Evolutionary conservation across 2,329 filamentous ascomycete species (phyloP), one percentile per base, ranked within the genome.

Genomic region (Aspergillus sp.): DNA sequence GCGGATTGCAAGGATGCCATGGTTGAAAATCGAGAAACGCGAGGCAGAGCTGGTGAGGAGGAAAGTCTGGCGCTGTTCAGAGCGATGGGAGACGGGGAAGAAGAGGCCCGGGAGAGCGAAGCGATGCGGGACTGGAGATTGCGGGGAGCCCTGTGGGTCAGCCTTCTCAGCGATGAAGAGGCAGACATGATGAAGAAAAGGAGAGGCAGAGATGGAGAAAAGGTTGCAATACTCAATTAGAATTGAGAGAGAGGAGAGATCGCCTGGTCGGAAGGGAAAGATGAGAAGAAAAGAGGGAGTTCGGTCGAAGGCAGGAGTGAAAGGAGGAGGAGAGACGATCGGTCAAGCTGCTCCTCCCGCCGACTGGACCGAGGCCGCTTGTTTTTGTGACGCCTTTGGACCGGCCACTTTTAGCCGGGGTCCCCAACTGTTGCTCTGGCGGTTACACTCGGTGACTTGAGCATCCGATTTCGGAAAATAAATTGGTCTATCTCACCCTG

Each of bases 101-200:
- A 69, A 50, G 71, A 70, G 66, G 70, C 64, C 70, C 71, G 74
- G 66, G 74, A 75, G 69, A 72, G 64, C 68, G 72, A 68, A 60
- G 72, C 86, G 66, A 81, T 77, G 61, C 80, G 81, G 69, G 78
- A 75, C 65, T 80, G 81, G 64, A 82, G 81, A 68, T 77, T 78
- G 71, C 73, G 75, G 66, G 72, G 76, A 72, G 72, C 69, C 66
- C 75, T 73, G 71, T 75, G 73, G 74, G 77, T 77, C 71, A 79
- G 67, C 68, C 77, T 75, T 74, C 76, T 76, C 66, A 79, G 69
- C 61, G 76, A 75, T 69, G 76, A 76, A 56, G 73, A 77, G 67
- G 74, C 73, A 69, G 77, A 79, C 77, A 79, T 79, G 64, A 61
- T 71, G 61, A 48, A 48, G 50, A 55, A 46, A 57, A 23, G 50